A percentile compares a stretch with the other conserved stretches of the same genome.
These are phyloP conservation scores for Diutina neorugosa DNA, from an alignment of 1,139 yeast species.

Conservation along the genomic window DNA sequence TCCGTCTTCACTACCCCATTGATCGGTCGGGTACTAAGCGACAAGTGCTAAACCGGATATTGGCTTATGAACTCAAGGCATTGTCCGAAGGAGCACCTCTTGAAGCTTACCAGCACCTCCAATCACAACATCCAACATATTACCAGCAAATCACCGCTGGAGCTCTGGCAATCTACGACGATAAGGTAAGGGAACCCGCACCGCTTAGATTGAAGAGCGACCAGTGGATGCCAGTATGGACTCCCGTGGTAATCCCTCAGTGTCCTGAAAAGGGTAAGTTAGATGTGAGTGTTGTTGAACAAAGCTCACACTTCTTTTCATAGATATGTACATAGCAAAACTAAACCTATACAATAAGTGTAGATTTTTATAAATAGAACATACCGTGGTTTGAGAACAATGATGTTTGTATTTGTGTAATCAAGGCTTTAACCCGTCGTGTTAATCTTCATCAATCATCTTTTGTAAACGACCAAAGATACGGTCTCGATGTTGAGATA, in stretches of 20 bases:
- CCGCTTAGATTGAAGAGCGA: not conserved
- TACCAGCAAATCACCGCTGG: not conserved
- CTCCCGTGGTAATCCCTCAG: conserved; percentile 16
- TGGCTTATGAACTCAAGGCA: conserved; percentile 10
- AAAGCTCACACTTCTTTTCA: conserved; percentile 29
- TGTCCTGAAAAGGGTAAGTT: conserved; percentile 23
- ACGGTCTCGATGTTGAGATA: conserved; percentile 51
- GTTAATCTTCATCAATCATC: conserved; percentile 25
- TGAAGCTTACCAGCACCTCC: conserved; percentile 10
- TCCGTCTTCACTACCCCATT: not conserved
- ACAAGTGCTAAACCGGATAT: conserved; percentile 1
- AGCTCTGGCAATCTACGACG: not conserved
- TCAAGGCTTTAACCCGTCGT: no score
- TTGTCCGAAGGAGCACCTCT: conserved; percentile 8
- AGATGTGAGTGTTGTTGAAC: conserved; percentile 19
- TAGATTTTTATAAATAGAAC: no score
- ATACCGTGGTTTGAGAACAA: no score
- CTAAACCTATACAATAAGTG: no score
- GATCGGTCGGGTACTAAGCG: not conserved
- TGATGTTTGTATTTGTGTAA: no score
- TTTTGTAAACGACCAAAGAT: conserved; percentile 45
- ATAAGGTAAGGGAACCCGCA: not conserved
- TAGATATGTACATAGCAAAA: conserved; percentile 9
- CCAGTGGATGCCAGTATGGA: conserved; percentile 8
- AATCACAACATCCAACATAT: conserved; percentile 13